Base-by-base conservation (phyloP, 1,139 yeast species). In the Lodderomyces orthopsilosis region DNA sequence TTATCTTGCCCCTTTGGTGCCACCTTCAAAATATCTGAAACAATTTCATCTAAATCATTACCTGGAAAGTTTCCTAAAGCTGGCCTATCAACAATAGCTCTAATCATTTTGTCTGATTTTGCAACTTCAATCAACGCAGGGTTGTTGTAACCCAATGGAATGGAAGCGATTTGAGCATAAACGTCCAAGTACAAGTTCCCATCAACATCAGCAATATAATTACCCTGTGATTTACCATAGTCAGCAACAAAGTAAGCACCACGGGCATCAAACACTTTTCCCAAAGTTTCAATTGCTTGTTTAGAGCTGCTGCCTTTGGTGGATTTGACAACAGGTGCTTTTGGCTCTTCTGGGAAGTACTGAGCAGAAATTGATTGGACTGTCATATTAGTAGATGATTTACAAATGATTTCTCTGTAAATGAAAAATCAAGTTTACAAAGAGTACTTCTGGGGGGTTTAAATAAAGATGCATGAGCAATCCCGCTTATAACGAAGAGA, bases 1-100 rank as follows among this genome's bases (percentile, higher is more conserved):
- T 77, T 68, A 56, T 70, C 75, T 62, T 81, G 83, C 47, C 87
- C 88, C 58, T 78, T 77, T 52, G 91, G 91, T 41, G 90, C 90
- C 50, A 76, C 80, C 45, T 79, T 73, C 51, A 83, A 68, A 46
- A 84, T 65, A 12, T 75, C 80, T 45, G 67, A 64, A 49, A 84
- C 71, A 50, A 83, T 82, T 44, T 73, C 70, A 52, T 78, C 79
- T 51, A 74, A 74, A 54, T 85, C 89, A 41, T 62, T 63, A 47
- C 85, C 77, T 34, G 93, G 89, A 65, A 83, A 85, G 70, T 83
- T 83, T 49, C 89, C 90, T 47, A 82, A 68, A 9, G 93, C 91
- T 35, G 93, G 90, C 60, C 93, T 76, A 66, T 85, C 83, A 52
- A 83, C 82, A 50, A 85, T 66, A 13, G 89, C 86, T 55, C 77